A percentile compares a stretch with the other conserved stretches of the same genome.
These are phyloP conservation scores for Voacanga thouarsii DNA, from an alignment of 257 asterid species.

Conservation along the genomic window DNA sequence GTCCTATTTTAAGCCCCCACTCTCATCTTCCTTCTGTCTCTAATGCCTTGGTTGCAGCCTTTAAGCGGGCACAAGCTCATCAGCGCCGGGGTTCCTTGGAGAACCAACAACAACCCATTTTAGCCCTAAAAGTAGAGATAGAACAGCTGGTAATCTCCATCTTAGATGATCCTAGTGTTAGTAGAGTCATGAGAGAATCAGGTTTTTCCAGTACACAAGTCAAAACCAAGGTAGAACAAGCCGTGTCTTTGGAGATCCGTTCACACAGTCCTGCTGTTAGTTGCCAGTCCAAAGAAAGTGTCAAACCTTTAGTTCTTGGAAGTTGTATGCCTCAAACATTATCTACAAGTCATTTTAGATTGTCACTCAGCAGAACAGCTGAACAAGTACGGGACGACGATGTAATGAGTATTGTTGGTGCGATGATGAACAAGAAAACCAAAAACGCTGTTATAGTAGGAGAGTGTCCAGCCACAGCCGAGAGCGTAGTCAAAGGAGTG, in stretches of 20 bases:
- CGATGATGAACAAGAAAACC: constrained; percentile 58
- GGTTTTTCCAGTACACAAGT: constrained; percentile 88
- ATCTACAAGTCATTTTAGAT: constrained; percentile 26
- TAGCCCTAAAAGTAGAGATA: constrained; percentile 76
- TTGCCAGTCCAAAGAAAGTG: constrained; percentile 27
- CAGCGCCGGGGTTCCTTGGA: constrained; percentile 84
- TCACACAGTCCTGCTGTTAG: constrained; percentile 15
- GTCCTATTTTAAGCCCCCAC: constrained; percentile 58
- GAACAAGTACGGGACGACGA: constrained; percentile 40
- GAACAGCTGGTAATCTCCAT: constrained; percentile 79
- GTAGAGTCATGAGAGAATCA: constrained; percentile 95
- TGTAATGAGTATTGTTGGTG: constrained; percentile 53
- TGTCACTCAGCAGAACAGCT: constrained; percentile 19
- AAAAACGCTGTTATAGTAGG: constrained; percentile 53
- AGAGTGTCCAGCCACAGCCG: constrained; percentile 45
- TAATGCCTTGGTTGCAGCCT: constrained; percentile 94
- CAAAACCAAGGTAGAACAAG: constrained; percentile 68
- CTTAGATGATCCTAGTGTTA: constrained; percentile 94
- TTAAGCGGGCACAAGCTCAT: constrained; percentile 93
- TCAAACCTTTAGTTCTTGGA: constrained; percentile 37
- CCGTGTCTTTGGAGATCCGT: constrained; percentile 35
- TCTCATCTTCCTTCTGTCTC: constrained; percentile 72
- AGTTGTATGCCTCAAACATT: constrained; percentile 25
- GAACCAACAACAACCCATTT: constrained; percentile 73
- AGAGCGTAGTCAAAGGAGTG: constrained; percentile 53